Conservation (phyloP, 805 yeast species). For the Lipomyces lipofer region DNA sequence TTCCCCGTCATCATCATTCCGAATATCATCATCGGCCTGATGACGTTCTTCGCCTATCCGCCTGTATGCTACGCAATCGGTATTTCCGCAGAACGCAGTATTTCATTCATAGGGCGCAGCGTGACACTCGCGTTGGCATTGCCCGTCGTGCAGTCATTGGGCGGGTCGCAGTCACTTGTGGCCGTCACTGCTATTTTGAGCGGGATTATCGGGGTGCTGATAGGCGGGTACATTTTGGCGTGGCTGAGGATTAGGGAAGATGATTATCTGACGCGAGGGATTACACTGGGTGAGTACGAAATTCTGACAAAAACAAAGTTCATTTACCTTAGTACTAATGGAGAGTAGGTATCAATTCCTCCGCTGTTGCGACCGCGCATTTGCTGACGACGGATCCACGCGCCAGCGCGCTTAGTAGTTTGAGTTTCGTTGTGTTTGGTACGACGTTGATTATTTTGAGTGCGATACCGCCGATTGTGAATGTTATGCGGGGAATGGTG, state of each 20-base stretch:
- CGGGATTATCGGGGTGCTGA: conserved; percentile 72
- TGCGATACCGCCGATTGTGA: conserved; percentile 57
- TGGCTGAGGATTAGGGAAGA: conserved; percentile 54
- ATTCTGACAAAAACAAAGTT: too few relatives aligned
- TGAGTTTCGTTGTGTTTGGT: conserved; percentile 72
- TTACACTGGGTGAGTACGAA: conserved; percentile 51
- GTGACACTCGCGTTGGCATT: conserved; percentile 79
- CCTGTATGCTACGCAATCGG: conserved; percentile 65
- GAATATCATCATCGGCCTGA: conserved; percentile 53
- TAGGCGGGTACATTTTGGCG: conserved; percentile 57
- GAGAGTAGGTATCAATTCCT: conserved; percentile 60
- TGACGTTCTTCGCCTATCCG: conserved; percentile 70
- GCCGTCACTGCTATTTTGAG: conserved; percentile 76
- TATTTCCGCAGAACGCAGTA: conserved; percentile 57
- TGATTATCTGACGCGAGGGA: conserved; percentile 75
- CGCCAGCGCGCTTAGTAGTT: conserved; percentile 75
- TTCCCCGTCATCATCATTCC: conserved; percentile 63
- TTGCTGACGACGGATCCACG: conserved; percentile 67
- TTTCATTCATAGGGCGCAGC: conserved; percentile 77
- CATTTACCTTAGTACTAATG: too few relatives aligned
- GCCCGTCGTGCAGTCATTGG: conserved; percentile 66
- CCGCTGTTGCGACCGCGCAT: conserved; percentile 82
- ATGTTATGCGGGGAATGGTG: conserved; percentile 50
- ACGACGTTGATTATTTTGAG: conserved; percentile 69
- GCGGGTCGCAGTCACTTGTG: conserved; percentile 70